A percentile compares a stretch with the other conserved stretches of the same genome.
These are phyloP conservation scores for Strobilomyces confusus DNA, from an alignment of 768 basidiomycete genomes.

Conservation along the genomic window DNA sequence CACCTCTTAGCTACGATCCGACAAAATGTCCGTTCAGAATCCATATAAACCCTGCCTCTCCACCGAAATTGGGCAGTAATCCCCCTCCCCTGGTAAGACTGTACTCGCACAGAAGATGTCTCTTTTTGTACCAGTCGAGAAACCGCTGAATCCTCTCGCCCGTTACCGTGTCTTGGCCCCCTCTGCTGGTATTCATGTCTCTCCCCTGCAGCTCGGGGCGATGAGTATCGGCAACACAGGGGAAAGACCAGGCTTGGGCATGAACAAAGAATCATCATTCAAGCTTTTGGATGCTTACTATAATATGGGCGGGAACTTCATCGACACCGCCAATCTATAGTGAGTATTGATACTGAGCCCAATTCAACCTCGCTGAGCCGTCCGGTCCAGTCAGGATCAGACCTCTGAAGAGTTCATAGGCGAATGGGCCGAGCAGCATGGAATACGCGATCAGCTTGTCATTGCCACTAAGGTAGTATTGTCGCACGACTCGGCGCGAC, in stretches of 20 bases:
- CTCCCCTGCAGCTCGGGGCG: constrained; percentile 38
- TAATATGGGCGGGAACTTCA: not conserved
- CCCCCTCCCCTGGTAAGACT: not conserved
- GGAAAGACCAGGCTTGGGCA: not conserved
- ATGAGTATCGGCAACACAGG: not conserved
- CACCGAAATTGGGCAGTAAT: not conserved
- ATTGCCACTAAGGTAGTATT: constrained; percentile 39
- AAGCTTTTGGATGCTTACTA: not conserved
- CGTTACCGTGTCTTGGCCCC: constrained; percentile 26
- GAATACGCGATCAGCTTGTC: constrained; percentile 42
- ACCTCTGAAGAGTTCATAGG: constrained; percentile 48
- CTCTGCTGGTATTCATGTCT: constrained; percentile 40
- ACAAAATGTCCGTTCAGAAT: not conserved
- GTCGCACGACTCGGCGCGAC: not conserved
- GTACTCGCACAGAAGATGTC: not conserved
- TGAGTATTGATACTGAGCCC: not conserved
- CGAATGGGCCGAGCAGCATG: constrained; percentile 43
- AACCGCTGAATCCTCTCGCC: constrained; percentile 15
- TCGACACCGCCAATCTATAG: not conserved
- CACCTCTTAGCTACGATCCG: not conserved
- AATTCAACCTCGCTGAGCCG: not conserved
- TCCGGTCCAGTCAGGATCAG: constrained; percentile 41
- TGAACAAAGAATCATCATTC: not conserved
- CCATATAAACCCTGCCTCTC: not conserved
- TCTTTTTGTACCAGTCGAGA: constrained; percentile 5